These are phyloP conservation scores for Zygosaccharomyces gambellarensis DNA, from an alignment of 805 yeast species.

Conservation along the genomic window DNA sequence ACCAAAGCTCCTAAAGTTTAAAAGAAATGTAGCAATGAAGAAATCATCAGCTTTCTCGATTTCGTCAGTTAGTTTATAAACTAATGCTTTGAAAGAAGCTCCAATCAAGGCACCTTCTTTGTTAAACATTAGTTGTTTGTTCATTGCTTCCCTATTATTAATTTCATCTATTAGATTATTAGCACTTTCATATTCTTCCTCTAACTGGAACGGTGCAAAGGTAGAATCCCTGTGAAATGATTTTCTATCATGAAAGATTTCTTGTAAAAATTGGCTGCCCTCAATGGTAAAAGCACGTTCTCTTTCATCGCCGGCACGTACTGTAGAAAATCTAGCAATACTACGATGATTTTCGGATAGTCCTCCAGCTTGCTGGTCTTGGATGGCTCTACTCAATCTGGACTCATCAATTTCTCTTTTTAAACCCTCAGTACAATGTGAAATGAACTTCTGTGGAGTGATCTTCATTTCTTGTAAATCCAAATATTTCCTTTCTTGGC, in stretches of 20 bases:
- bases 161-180: constrained; percentile 10
- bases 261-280: constrained; percentile 35
- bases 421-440: constrained; percentile 56
- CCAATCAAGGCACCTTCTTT: constrained; percentile 53
- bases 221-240: constrained; percentile 37
- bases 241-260: constrained; percentile 34
- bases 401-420: constrained; percentile 38
- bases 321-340: constrained; percentile 34
- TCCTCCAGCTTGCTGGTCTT: background rate
- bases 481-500: constrained; percentile 57
- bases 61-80: constrained; percentile 64
- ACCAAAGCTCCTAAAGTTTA: constrained; percentile 70
- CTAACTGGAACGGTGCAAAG: constrained; percentile 35
- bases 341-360: constrained; percentile 6
- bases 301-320: constrained; percentile 30
- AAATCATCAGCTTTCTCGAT: constrained; percentile 57
- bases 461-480: constrained; percentile 56
- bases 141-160: constrained; percentile 25
- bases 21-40: constrained; percentile 66
- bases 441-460: constrained; percentile 56
- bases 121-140: constrained; percentile 39
- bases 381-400: constrained; percentile 13
- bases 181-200: constrained; percentile 22
- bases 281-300: constrained; percentile 19
- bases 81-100: constrained; percentile 65